Conservation (phyloP, 768 basidiomycete genomes). For the Tephrocybe sp. region DNA sequence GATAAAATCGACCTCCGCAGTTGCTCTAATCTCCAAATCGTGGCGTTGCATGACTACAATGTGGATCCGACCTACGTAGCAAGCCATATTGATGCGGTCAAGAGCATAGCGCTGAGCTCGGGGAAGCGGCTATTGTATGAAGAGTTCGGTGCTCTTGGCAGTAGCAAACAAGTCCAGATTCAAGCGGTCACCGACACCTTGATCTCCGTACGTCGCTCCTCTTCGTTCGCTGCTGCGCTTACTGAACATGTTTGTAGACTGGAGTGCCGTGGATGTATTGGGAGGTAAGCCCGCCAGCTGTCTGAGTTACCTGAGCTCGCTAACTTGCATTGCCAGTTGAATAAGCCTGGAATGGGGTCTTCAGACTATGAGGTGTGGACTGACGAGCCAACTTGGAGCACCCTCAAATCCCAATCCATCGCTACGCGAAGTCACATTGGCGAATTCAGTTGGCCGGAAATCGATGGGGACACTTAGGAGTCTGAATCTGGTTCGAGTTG, state of each 20-base stretch:
- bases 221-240: not conserved
- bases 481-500: not conserved
- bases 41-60: constrained; percentile 35
- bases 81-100: constrained; percentile 36
- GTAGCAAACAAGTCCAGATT: constrained; percentile 37
- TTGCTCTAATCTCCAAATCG: constrained; percentile 22
- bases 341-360: constrained; percentile 21
- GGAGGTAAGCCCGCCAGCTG: constrained; percentile 14
- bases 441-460: constrained; percentile 25
- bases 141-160: constrained; percentile 35
- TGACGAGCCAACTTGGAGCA: constrained; percentile 26
- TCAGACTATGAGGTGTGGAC: constrained; percentile 28
- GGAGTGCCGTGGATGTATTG: constrained; percentile 28
- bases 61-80: constrained; percentile 43
- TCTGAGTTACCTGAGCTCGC: too few relatives aligned
- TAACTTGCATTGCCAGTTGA: not conserved
- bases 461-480: constrained; percentile 16
- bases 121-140: constrained; percentile 37
- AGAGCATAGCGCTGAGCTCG: constrained; percentile 34
- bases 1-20: too few relatives aligned
- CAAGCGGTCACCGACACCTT: constrained; percentile 37
- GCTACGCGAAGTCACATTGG: constrained; percentile 20
- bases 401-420: constrained; percentile 19
- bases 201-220: constrained; percentile 28
- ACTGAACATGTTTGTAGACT: constrained; percentile 9